Evolutionary conservation across 352 stramenopile genomes (phyloP), one percentile per base, ranked within the genome.

Genomic region (Phytophthora pini): DNA sequence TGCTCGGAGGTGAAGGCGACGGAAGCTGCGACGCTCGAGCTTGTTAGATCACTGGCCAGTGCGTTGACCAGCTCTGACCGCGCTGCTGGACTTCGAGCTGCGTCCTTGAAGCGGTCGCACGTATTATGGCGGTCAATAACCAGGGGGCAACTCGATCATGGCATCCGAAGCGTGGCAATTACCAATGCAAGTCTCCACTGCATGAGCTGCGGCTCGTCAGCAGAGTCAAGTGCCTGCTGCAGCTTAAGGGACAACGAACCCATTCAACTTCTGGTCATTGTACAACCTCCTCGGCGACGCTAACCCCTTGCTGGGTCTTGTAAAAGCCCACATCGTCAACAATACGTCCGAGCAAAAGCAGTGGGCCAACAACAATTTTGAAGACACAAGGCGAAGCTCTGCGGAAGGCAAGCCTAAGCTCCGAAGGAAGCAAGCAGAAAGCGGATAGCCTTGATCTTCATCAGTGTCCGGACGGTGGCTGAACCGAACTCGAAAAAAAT

Each of bases 41-140:
- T 43, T 43, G 15, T 62, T 53, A 36, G 31, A 36, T 36, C 39
- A 32, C 51, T 55, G 51, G 34, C 39, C 41, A 62, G 60, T 17
- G 40, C 29, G 50, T 55, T 67, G 59, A 15, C 47, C 8, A 7
- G 38, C 15, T 7, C 13, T 44, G 13, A 20, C 44, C 44, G 22
- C 26, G 22, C 2, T 9, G 38, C 58, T 61, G 58, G 29, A 60
- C 58, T 43, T 22, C 22, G 39, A 43, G 49, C 29, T 47, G 22
- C 38, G 39, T 11, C 49, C 60, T 62, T 68, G 34, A 68, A 36
- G 52, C 40, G 59, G 51, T 32, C 40, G 56, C 54, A 53, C 38
- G 41, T 5, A 12, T 17, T 44, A 27, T 36, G 29, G 9, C 43
- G 57, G 24, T 46, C 58, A 53, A 51, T 15, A 13, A 32, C 26